Percentiles rank a stretch among this genome's conserved stretches.
These are phyloP conservation scores for Wickerhamiella allomyrinae DNA, from an alignment of 805 yeast species.

Conservation along the genomic window DNA sequence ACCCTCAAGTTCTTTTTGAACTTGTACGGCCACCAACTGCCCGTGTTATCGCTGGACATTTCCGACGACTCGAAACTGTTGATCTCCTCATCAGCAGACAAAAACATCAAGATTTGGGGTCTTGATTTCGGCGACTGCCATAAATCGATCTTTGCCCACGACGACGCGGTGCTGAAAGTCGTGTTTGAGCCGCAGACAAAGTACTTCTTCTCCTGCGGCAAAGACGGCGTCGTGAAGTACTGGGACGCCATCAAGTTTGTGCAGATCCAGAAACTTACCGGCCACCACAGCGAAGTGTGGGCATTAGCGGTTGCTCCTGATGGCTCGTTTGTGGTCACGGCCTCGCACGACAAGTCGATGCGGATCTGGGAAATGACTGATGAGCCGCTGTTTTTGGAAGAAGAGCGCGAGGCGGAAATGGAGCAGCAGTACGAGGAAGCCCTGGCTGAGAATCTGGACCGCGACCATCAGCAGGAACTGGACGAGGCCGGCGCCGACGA, in stretches of 20 bases:
- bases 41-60: conserved; percentile 84
- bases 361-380: conserved; percentile 89
- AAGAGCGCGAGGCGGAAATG: conserved; percentile 89
- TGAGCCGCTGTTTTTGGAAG: conserved; percentile 92
- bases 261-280: conserved; percentile 72
- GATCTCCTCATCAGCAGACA: conserved; percentile 91
- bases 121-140: conserved; percentile 98
- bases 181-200: conserved; percentile 73
- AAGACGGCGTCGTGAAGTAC: conserved; percentile 79
- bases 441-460: conserved; percentile 54
- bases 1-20: conserved; percentile 76
- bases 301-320: conserved; percentile 55
- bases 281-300: conserved; percentile 93
- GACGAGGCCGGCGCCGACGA: conserved; percentile 34
- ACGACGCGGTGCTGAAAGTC: conserved; percentile 86
- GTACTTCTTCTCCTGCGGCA: conserved; percentile 77
- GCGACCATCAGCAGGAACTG: conserved; percentile 24
- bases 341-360: conserved; percentile 86
- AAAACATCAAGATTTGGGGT: conserved; percentile 97
- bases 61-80: conserved; percentile 77
- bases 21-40: conserved; percentile 90
- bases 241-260: conserved; percentile 99
- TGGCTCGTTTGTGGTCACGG: conserved; percentile 61
- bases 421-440: conserved; percentile 84
- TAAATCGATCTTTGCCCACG: conserved; percentile 90